A percentile compares a stretch with the other conserved stretches of the same genome.
phyloP scores from a whole-genome alignment of 2,329 filamentous ascomycete genomes.

The Fusarium cicatricum region DNA sequence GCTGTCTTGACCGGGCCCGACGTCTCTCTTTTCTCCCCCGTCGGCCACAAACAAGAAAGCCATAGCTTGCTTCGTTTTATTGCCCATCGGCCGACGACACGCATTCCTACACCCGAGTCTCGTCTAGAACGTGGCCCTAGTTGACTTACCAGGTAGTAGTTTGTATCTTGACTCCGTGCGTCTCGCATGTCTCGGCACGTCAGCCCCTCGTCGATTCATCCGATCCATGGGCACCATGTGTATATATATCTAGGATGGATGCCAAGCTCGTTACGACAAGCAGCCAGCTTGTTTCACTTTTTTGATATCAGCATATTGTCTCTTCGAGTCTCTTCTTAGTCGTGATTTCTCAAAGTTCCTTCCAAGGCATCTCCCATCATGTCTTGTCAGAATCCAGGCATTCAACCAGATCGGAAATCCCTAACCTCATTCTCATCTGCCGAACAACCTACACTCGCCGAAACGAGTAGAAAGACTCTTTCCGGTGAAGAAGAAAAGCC shows the following conservation, averaged over 20 bases:
- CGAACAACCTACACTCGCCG: conserved; percentile 10
- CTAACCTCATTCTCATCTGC: conserved; percentile 32
- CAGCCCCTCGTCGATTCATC: conserved; percentile 17
- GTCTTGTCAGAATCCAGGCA: conserved; percentile 3
- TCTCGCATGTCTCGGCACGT: not conserved
- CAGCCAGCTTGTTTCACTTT: not conserved
- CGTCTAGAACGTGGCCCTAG: conserved; percentile 13
- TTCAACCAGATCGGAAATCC: conserved; percentile 22
- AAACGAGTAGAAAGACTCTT: not conserved
- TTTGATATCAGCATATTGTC: no score
- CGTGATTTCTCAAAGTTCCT: not conserved
- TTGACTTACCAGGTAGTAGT: no score
- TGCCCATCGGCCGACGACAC: conserved; percentile 8
- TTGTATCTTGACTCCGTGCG: not conserved
- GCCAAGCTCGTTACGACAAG: not conserved
- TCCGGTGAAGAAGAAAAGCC: not conserved
- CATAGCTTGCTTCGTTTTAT: not conserved
- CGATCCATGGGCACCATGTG: conserved; percentile 17
- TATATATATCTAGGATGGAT: conserved; percentile 29
- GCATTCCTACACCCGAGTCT: not conserved
- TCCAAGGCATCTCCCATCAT: conserved; percentile 12
- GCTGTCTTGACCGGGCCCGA: conserved; percentile 33
- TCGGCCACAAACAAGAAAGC: conserved; percentile 10
- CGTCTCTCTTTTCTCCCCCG: conserved; percentile 13
- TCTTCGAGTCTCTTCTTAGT: not conserved